These are phyloP conservation scores for Rutstroemia sp. DNA, from an alignment of 2,329 filamentous ascomycete genomes.

Conservation along the genomic window DNA sequence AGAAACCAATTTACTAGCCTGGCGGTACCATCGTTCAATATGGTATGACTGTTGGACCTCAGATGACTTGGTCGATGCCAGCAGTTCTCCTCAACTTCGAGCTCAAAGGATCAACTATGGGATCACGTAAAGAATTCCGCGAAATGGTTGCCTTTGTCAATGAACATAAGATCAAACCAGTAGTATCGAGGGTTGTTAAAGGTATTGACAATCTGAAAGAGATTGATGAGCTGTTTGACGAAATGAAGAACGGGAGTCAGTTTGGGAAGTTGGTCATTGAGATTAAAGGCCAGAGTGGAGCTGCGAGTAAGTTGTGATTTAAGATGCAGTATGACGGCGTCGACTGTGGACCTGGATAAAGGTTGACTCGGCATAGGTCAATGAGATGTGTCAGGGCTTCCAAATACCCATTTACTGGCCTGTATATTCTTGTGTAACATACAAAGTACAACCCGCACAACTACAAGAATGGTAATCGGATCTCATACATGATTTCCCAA, in stretches of 20 bases:
- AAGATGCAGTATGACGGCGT: too few relatives aligned
- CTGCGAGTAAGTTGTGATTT: constrained; percentile 19
- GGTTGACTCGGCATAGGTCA: background rate
- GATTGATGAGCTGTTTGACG: constrained; percentile 77
- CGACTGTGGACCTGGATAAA: background rate
- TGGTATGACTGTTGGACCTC: constrained; percentile 82
- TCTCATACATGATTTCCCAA: background rate
- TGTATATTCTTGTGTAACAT: too few relatives aligned
- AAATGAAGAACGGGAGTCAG: constrained; percentile 78
- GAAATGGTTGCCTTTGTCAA: constrained; percentile 83
- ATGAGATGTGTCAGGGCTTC: background rate
- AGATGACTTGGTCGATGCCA: constrained; percentile 79
- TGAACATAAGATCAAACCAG: constrained; percentile 63
- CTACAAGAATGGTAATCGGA: background rate
- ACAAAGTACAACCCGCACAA: too few relatives aligned
- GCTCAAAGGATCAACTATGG: constrained; percentile 82
- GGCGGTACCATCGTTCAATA: constrained; percentile 83
- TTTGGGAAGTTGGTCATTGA: constrained; percentile 91
- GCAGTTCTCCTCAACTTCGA: constrained; percentile 86
- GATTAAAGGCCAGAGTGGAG: constrained; percentile 34
- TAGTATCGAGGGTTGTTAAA: constrained; percentile 67
- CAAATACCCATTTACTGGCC: too few relatives aligned
- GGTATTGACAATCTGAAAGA: constrained; percentile 69
- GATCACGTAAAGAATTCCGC: constrained; percentile 78
- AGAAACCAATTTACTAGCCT: constrained; percentile 32